A percentile compares a stretch with the other conserved stretches of the same genome.
phyloP scores from a whole-genome alignment of 75 land plant species.

The Pinus albicaulis region DNA sequence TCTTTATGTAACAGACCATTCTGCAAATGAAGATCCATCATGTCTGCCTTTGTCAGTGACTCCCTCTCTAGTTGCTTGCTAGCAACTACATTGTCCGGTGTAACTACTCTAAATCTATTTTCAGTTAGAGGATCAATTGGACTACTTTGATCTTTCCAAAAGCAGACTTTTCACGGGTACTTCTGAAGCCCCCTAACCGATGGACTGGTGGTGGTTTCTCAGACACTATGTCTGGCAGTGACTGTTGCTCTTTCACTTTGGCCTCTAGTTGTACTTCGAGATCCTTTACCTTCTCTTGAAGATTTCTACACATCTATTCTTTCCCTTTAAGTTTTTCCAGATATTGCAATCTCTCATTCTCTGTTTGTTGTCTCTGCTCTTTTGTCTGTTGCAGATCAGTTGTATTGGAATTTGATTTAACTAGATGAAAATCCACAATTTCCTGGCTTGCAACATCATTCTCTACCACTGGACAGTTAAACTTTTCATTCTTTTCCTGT shows the following conservation, averaged over 20 bases:
- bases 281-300: conserved; percentile 8
- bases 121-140: not conserved
- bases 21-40: not conserved
- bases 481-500: too few species aligned
- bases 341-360: conserved; percentile 42
- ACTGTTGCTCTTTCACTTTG: conserved; percentile 34
- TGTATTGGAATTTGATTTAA: too few species aligned
- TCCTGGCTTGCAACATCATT: too few species aligned
- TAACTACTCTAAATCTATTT: not conserved
- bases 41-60: conserved; percentile 1
- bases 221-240: not conserved
- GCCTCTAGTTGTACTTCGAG: conserved; percentile 27
- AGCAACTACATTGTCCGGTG: not conserved
- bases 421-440: too few species aligned
- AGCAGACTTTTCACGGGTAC: not conserved
- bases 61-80: conserved; percentile 36
- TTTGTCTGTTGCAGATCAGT: too few species aligned
- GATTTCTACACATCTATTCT: conserved; percentile 3
- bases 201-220: conserved; percentile 6
- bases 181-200: not conserved
- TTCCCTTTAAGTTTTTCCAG: conserved; percentile 12
- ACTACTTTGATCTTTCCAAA: not conserved
- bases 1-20: not conserved
- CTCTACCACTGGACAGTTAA: too few species aligned
- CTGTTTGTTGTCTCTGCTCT: conserved; percentile 27